Conservation (phyloP, 306 rosid species). For the Herpetospermum pedunculosum region DNA sequence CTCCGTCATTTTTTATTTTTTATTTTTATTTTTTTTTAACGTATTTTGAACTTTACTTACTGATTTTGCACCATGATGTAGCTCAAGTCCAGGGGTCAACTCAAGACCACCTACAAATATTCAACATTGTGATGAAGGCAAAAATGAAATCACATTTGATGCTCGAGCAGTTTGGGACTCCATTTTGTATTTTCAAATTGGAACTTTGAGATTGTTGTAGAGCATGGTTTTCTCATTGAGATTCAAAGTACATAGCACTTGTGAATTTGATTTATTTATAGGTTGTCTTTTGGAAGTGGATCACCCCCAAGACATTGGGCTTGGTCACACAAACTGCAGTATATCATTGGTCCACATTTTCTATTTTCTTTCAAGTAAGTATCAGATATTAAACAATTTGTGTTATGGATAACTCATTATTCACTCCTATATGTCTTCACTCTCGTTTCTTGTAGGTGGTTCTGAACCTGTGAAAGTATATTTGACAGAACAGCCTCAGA, state of each 20-base stretch:
- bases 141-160: constrained; percentile 86
- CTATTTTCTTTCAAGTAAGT: neutral
- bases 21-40: neutral
- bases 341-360: constrained; percentile 80
- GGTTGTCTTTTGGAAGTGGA: constrained; percentile 99
- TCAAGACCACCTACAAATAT: constrained; percentile 96
- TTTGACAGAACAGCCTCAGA: constrained; percentile 93
- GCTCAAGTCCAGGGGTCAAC: constrained; percentile 98
- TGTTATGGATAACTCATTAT: neutral
- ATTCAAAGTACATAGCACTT: constrained; percentile 9
- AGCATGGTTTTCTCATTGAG: neutral
- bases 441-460: constrained; percentile 46
- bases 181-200: neutral
- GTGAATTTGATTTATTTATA: constrained; percentile 19
- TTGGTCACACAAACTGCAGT: constrained; percentile 86
- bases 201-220: neutral
- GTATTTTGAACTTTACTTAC: neutral
- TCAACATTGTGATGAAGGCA: constrained; percentile 90
- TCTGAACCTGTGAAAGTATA: constrained; percentile 92
- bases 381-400: neutral
- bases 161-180: constrained; percentile 84
- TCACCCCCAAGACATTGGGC: constrained; percentile 81
- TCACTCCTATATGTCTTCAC: constrained; percentile 15
- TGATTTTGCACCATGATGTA: constrained; percentile 19
- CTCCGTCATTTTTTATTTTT: too few species aligned